A percentile compares a stretch with the other conserved stretches of the same genome.
These are phyloP conservation scores for Chaetomium tenue DNA, from an alignment of 495 filamentous ascomycete species.

Conservation along the genomic window DNA sequence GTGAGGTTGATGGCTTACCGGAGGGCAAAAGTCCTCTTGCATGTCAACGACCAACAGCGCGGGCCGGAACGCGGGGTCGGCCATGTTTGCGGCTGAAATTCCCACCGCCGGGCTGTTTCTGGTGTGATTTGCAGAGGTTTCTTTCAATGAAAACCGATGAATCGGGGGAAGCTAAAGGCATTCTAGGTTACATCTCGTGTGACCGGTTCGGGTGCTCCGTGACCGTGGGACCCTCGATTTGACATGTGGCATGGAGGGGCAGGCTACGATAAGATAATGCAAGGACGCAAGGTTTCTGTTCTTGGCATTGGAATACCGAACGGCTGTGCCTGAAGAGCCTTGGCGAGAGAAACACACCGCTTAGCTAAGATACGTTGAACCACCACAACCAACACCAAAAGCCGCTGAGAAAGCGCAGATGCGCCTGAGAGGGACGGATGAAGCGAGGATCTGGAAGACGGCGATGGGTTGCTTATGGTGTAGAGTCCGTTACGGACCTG, in stretches of 20 bases:
- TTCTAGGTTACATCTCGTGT: background rate
- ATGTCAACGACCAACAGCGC: conserved; percentile 74
- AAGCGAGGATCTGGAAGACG: background rate
- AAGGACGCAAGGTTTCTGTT: background rate
- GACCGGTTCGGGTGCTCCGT: background rate
- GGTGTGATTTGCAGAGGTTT: background rate
- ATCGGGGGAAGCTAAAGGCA: background rate
- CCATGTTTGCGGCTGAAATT: conserved; percentile 10
- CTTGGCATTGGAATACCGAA: conserved; percentile 6
- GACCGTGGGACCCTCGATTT: background rate
- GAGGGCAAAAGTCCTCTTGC: conserved; percentile 96
- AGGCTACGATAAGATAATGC: conserved; percentile 20
- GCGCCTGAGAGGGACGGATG: background rate
- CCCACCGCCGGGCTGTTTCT: background rate
- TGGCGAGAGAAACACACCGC: background rate
- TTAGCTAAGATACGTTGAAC: background rate
- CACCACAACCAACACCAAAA: too few relatives aligned
- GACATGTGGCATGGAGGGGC: conserved; percentile 15
- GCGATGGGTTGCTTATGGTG: background rate
- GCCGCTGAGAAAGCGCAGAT: background rate
- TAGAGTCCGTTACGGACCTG: background rate
- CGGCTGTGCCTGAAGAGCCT: conserved; percentile 9
- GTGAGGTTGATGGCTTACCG: conserved; percentile 53
- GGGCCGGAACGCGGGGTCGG: conserved; percentile 35
- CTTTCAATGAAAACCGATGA: background rate